Evolutionary conservation across 768 basidiomycete species (phyloP), one percentile per base, ranked within the genome.

Genomic region (Mycena rebaudengoi): DNA sequence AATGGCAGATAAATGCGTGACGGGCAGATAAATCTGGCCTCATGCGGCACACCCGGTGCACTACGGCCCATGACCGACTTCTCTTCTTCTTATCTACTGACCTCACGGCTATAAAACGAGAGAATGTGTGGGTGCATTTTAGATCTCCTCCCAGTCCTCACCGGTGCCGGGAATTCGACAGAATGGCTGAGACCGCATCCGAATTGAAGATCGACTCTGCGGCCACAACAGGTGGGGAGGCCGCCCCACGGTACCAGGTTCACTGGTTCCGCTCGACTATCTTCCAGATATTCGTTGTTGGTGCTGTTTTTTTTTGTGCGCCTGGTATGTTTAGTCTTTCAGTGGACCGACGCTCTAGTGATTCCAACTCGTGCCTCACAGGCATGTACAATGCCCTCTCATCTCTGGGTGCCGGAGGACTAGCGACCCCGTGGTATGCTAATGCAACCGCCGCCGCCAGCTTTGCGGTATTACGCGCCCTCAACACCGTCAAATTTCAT

Each of bases 351-450:
- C 6, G 7, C 11, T 11, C 25, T 49, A 20, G 21, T 40, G 26
- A 25, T 30, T 16, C 25, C 20, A 13, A 56, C 28, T 18, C 20
- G n/a, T 16, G 20, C 44, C 7, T 44, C 20, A n/a, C 69, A 71
- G 73, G 74, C 30, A 76, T 75, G 75, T 76, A 76, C 58, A 76
- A 76, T 71, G 75, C 75, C 23, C 56, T 76, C 7, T 72, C 61
- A 29, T 66, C 74, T 16, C 58, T 76, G 7, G 75, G 75, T 25
- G 75, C 75, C 18, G 75, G 75, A 39, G 75, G 75, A 20, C 69
- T 76, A 20, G 75, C 75, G 2, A 75, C 75, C 21, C 75, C 75
- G 8, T 75, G 73, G 73, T 76, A 75, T 53, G 73, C 70, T 2
- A 75, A 76, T 40, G 74, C 75, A 7, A 73, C 75, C 16, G 70